Percentiles rank a stretch among this genome's conserved stretches.
These are phyloP conservation scores for Ophiocordyceps camponoti-floridani DNA, from an alignment of 2,329 filamentous ascomycete species.

Conservation along the genomic window DNA sequence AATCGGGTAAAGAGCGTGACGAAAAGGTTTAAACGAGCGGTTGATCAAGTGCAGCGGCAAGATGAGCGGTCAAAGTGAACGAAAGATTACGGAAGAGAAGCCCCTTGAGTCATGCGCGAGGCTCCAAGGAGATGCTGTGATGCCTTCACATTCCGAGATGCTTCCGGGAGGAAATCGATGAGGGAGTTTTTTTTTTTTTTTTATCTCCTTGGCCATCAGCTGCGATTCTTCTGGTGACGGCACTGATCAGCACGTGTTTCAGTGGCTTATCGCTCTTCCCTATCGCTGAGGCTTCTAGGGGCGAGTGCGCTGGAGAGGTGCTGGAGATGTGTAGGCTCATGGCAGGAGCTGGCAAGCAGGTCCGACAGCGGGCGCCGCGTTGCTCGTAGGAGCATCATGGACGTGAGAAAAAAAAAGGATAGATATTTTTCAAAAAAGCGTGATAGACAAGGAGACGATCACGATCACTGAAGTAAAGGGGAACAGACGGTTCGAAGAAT, in stretches of 20 bases:
- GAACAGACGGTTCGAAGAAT: no score
- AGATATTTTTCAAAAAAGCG: no score
- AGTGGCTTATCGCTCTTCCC: not conserved
- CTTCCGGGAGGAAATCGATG: not conserved
- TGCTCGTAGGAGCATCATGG: not conserved
- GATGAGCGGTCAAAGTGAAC: not conserved
- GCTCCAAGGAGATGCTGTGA: not conserved
- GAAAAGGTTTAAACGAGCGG: not conserved
- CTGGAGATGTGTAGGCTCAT: constrained; percentile 5
- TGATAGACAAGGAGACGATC: no score
- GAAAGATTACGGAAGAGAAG: not conserved
- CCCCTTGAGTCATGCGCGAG: not conserved
- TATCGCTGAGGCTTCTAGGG: not conserved
- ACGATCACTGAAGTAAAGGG: no score
- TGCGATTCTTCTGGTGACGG: not conserved
- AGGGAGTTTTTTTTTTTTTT: not conserved
- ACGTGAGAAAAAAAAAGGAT: no score
- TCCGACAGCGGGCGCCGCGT: no score
- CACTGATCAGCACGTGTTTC: not conserved
- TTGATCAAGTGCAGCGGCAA: not conserved
- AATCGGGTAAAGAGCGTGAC: not conserved
- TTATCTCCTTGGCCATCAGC: not conserved
- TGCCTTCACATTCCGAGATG: not conserved
- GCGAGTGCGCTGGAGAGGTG: not conserved
- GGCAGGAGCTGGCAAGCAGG: not conserved